These are phyloP conservation scores for Beauveria sp. DNA, from an alignment of 2,329 filamentous ascomycete species.

Conservation along the genomic window DNA sequence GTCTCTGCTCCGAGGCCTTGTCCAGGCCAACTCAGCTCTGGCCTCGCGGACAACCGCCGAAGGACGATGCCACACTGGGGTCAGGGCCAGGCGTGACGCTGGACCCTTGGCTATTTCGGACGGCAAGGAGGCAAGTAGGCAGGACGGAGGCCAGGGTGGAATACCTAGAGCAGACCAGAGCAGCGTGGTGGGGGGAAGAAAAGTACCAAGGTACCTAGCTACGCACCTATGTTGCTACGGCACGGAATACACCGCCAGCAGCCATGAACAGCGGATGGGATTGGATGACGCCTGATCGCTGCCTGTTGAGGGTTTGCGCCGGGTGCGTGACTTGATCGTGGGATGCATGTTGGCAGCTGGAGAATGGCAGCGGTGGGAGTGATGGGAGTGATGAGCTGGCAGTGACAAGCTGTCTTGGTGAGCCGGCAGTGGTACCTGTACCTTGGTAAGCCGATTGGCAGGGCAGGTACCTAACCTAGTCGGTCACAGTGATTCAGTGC, in stretches of 20 bases:
- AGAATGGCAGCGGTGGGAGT: not conserved
- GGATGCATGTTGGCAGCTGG: not conserved
- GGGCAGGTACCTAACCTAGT: too few relatives aligned
- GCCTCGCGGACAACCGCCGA: not conserved
- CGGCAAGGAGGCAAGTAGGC: not conserved
- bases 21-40: not conserved
- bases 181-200: not conserved
- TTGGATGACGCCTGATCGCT: not conserved
- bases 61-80: not conserved
- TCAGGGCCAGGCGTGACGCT: not conserved
- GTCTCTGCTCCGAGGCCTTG: not conserved
- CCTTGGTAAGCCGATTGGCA: too few relatives aligned
- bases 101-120: not conserved
- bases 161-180: not conserved
- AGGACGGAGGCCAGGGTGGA: not conserved
- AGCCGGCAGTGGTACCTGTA: too few relatives aligned
- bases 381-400: not conserved
- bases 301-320: not conserved
- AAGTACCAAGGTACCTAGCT: not conserved
- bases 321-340: conserved; percentile 2
- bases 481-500: too few relatives aligned
- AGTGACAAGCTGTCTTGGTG: not conserved
- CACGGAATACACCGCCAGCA: not conserved
- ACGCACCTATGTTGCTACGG: too few relatives aligned
- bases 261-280: not conserved